Conservation (phyloP, 345 rosid species). For the Noccaea bulbosa region DNA sequence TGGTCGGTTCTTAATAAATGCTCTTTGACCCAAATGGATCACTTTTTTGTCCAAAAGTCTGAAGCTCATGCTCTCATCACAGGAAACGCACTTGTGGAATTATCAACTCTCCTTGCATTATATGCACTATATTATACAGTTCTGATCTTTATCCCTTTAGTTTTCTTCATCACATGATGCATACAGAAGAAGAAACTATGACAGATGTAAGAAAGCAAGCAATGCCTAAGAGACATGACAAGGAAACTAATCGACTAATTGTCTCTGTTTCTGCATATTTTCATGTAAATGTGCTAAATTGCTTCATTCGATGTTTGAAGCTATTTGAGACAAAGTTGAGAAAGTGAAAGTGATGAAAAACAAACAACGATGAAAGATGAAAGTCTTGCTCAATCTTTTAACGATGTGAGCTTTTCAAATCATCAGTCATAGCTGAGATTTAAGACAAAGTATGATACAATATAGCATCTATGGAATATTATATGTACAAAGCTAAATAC, state of each 20-base stretch:
- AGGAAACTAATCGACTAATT: too few species aligned
- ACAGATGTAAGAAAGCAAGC: background rate
- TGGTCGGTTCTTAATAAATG: slow-evolving; percentile 4
- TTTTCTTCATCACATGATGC: background rate
- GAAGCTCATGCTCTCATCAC: slow-evolving; percentile 14
- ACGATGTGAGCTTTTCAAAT: background rate
- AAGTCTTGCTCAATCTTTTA: background rate
- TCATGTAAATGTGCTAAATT: background rate
- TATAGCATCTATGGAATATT: slow-evolving; percentile 24
- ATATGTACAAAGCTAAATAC: slow-evolving; percentile 30
- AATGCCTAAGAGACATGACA: background rate
- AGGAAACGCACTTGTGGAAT: slow-evolving; percentile 8
- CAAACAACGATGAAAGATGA: background rate
- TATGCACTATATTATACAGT: too few species aligned
- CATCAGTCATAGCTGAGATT: background rate
- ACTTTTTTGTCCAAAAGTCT: background rate
- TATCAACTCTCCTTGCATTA: background rate
- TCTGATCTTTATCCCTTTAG: background rate
- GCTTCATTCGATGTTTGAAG: background rate
- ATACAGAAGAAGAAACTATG: background rate
- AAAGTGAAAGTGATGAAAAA: background rate
- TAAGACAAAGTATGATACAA: slow-evolving; percentile 12
- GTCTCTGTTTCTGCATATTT: background rate
- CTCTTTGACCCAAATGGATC: slow-evolving; percentile 14
- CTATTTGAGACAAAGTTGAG: background rate